These are phyloP conservation scores for Striga hermonthica DNA, from an alignment of 305 asterid genomes.

Conservation along the genomic window DNA sequence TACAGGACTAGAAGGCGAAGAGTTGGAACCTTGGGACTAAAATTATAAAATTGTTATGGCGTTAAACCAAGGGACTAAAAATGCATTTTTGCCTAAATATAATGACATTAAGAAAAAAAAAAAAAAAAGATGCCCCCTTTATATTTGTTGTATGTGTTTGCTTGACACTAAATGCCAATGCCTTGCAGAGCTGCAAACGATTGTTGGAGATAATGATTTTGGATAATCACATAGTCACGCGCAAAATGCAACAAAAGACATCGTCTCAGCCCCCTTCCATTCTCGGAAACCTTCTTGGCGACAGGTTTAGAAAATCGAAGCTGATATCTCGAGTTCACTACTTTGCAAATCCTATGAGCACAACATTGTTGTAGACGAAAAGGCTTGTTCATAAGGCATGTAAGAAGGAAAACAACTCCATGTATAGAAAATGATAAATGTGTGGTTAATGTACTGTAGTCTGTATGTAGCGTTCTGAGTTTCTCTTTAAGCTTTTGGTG, in stretches of 20 bases:
- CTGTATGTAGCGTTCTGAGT: background rate
- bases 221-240: conserved; percentile 61
- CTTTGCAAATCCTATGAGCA: conserved; percentile 75
- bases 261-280: conserved; percentile 59
- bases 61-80: no score
- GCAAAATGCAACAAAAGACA: conserved; percentile 54
- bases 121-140: background rate
- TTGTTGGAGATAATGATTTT: conserved; percentile 59
- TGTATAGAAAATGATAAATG: background rate
- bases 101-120: no score
- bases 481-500: background rate
- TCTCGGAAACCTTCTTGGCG: conserved; percentile 50
- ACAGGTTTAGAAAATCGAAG: conserved; percentile 44
- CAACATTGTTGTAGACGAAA: conserved; percentile 45
- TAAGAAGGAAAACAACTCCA: background rate
- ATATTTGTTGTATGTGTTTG: background rate
- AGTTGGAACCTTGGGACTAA: no score
- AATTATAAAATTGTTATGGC: no score
- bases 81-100: no score
- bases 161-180: conserved; percentile 26
- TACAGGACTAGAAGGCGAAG: no score
- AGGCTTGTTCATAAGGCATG: background rate
- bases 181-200: conserved; percentile 74
- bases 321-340: conserved; percentile 51
- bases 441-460: background rate